phyloP scores from a whole-genome alignment of 345 rosid species.

The Raphanus sativus region DNA sequence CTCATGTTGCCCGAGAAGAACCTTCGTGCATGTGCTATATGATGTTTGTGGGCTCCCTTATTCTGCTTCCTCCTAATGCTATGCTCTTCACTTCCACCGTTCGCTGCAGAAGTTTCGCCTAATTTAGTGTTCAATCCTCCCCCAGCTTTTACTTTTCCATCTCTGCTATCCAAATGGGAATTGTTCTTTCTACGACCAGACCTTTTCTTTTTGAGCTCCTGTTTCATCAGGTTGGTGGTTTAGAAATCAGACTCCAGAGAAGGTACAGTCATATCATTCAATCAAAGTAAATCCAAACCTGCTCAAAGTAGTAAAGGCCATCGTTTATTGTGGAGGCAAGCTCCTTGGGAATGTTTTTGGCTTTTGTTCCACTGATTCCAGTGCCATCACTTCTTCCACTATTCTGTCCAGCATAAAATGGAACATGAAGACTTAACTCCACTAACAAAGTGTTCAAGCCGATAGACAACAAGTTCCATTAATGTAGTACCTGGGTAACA shows the following conservation, averaged over 20 bases:
- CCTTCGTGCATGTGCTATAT: constrained; percentile 56
- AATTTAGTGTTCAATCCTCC: constrained; percentile 44
- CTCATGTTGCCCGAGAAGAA: constrained; percentile 80
- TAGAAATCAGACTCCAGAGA: constrained; percentile 12
- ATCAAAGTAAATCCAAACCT: constrained; percentile 46
- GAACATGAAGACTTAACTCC: constrained; percentile 17
- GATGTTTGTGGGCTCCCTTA: constrained; percentile 65
- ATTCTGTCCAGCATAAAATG: constrained; percentile 61
- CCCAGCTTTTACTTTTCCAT: constrained; percentile 48
- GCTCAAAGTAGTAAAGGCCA: constrained; percentile 91
- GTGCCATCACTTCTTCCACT: constrained; percentile 53
- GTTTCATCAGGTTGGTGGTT: constrained; percentile 23
- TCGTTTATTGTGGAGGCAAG: constrained; percentile 86
- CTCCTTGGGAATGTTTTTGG: constrained; percentile 65
- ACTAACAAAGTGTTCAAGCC: constrained; percentile 1
- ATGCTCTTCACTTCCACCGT: constrained; percentile 58
- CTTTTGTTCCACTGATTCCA: constrained; percentile 43
- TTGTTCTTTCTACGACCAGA: constrained; percentile 52
- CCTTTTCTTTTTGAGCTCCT: constrained; percentile 76
- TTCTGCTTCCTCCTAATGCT: constrained; percentile 64
- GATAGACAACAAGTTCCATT: not conserved
- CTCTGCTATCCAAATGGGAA: constrained; percentile 55
- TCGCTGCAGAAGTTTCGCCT: constrained; percentile 48
- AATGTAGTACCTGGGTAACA: constrained; percentile 76
- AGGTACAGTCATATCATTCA: not conserved